A percentile compares a stretch with the other conserved stretches of the same genome.
Conservation (phyloP, 2,329 filamentous ascomycete species). For the Exophiala dermatitidis region DNA sequence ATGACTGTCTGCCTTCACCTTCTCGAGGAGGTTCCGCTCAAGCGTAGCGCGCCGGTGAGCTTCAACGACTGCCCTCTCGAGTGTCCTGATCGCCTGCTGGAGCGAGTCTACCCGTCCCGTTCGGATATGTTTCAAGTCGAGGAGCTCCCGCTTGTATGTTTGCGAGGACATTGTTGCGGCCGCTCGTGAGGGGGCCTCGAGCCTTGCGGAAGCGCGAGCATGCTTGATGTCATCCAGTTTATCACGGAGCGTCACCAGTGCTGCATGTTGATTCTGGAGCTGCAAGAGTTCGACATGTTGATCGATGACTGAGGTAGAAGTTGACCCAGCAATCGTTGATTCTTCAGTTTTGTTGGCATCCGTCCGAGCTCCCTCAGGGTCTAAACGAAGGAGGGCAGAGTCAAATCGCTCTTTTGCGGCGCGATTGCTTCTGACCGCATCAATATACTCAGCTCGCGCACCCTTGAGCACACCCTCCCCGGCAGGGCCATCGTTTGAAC, state of each 20-base stretch:
- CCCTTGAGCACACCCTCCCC: not conserved
- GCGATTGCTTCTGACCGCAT: constrained; percentile 11
- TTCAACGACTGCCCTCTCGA: constrained; percentile 22
- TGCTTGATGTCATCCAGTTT: constrained; percentile 6
- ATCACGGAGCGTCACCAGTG: constrained; percentile 7
- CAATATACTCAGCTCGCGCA: constrained; percentile 18
- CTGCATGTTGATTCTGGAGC: constrained; percentile 7
- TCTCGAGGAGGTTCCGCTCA: constrained; percentile 7
- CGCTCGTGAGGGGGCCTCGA: not conserved
- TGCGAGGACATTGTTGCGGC: not conserved
- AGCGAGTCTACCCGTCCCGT: not conserved
- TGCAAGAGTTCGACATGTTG: constrained; percentile 8
- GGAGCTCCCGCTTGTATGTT: not conserved
- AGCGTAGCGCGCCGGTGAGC: constrained; percentile 16
- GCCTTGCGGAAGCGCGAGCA: not conserved
- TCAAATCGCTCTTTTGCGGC: constrained; percentile 7
- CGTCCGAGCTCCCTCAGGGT: not conserved
- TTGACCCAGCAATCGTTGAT: not conserved
- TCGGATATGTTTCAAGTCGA: too few species aligned
- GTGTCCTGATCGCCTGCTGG: constrained; percentile 5
- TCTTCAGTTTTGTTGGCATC: not conserved
- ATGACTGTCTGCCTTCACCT: not conserved
- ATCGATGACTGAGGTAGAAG: not conserved
- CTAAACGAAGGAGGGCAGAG: not conserved
- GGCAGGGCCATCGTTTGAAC: too few species aligned